Evolutionary conservation across 78 protist genomes (phyloP).

Genomic region (Dictyostelium capitatum): DNA sequence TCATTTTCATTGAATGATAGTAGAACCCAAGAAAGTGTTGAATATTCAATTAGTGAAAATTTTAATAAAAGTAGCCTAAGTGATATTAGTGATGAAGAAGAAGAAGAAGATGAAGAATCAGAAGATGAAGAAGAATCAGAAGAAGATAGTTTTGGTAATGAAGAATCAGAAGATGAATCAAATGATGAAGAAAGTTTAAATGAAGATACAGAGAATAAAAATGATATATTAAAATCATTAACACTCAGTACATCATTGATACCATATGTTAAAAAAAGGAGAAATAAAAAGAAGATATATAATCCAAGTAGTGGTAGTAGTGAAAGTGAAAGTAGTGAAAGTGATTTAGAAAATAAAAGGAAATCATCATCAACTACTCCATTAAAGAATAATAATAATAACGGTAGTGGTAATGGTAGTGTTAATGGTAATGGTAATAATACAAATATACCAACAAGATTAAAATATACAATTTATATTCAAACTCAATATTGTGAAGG

Average conservation of each 20-base stretch:
- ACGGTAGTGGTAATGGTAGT: not conserved
- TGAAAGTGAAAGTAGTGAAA: constrained; percentile 1
- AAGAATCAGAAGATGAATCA: not conserved
- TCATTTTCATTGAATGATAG: constrained; percentile 7
- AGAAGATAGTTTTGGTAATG: not conserved
- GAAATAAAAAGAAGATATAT: not conserved
- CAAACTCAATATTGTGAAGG: constrained; percentile 79
- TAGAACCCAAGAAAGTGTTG: not conserved
- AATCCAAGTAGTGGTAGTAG: not conserved
- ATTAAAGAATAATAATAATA: not conserved
- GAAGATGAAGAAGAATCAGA: not conserved
- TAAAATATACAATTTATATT: constrained; percentile 36
- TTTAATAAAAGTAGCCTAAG: not conserved
- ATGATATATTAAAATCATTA: not conserved
- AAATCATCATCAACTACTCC: not conserved
- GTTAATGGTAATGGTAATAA: not conserved
- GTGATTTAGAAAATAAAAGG: not conserved
- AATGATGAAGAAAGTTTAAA: too few relatives aligned
- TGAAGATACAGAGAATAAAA: not conserved
- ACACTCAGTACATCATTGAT: constrained; percentile 1
- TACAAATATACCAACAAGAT: not conserved
- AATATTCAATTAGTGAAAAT: not conserved
- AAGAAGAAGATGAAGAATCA: not conserved
- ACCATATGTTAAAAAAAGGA: not conserved
- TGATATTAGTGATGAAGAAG: not conserved